Conservation (phyloP, 1,139 yeast genomes). For the Candida albicans region DNA sequence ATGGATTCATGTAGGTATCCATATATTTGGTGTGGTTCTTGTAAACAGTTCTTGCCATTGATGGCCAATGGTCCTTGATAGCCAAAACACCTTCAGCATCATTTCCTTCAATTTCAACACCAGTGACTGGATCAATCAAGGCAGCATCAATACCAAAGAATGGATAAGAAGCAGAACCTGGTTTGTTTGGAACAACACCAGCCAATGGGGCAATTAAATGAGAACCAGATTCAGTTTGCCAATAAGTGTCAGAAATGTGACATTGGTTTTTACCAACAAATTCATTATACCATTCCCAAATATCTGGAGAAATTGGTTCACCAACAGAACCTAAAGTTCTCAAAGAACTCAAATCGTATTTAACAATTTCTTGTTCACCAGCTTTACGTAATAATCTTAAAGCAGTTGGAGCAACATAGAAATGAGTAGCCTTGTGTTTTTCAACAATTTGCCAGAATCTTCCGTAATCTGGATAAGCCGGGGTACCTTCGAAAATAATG, state of each 20-base stretch:
- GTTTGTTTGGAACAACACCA: conserved; percentile 92
- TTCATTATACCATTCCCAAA: conserved; percentile 98
- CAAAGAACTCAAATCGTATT: conserved; percentile 85
- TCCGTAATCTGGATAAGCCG: conserved; percentile 95
- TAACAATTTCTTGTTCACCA: conserved; percentile 80
- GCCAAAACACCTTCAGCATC: conserved; percentile 97
- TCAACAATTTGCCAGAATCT: conserved; percentile 97
- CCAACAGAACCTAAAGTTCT: conserved; percentile 98
- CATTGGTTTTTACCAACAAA: conserved; percentile 88
- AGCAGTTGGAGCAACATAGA: conserved; percentile 98
- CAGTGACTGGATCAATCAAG: conserved; percentile 89
- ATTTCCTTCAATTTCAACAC: conserved; percentile 78
- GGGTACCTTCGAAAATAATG: conserved; percentile 94
- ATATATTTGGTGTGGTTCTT: conserved; percentile 85
- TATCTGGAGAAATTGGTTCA: conserved; percentile 97
- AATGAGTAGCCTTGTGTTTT: conserved; percentile 91
- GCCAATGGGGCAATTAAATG: conserved; percentile 95
- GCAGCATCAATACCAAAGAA: conserved; percentile 92
- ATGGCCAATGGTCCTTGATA: conserved; percentile 89
- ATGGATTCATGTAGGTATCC: conserved; percentile 93
- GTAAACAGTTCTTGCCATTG: conserved; percentile 97
- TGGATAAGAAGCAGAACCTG: conserved; percentile 96
- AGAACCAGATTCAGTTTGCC: conserved; percentile 99
- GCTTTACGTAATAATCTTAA: conserved; percentile 92
- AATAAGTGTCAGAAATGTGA: conserved; percentile 89